Conservation (phyloP, 805 yeast genomes). For the Barnettozyma wickerhamii region DNA sequence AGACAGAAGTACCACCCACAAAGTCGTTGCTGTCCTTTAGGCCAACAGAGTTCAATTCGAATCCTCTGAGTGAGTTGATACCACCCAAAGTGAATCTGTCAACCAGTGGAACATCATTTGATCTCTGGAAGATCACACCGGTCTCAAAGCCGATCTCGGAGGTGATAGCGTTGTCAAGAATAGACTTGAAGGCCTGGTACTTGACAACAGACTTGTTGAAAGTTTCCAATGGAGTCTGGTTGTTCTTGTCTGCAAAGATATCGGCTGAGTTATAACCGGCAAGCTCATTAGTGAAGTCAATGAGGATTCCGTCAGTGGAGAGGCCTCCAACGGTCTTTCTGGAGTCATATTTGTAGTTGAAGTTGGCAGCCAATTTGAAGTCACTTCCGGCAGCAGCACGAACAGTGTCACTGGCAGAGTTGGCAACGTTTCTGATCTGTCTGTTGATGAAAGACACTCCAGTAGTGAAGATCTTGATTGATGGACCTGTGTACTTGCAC, state of each 20-base stretch:
- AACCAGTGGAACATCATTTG: constrained; percentile 46
- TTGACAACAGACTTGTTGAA: constrained; percentile 20
- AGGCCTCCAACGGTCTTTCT: constrained; percentile 38
- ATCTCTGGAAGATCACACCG: constrained; percentile 44
- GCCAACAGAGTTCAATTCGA: constrained; percentile 56
- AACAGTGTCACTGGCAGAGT: constrained; percentile 48
- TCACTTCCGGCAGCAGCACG: constrained; percentile 53
- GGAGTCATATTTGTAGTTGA: constrained; percentile 38
- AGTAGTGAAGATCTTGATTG: constrained; percentile 29
- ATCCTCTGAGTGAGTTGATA: constrained; percentile 55
- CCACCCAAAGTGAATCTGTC: constrained; percentile 81
- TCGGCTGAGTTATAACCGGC: constrained; percentile 26
- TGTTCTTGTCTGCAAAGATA: constrained; percentile 26
- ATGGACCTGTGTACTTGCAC: constrained; percentile 14
- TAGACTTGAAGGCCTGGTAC: constrained; percentile 32
- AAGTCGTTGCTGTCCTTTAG: constrained; percentile 40
- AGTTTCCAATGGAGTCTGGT: constrained; percentile 28
- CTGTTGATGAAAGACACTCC: constrained; percentile 65
- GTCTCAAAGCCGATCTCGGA: constrained; percentile 40
- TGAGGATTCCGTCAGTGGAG: constrained; percentile 41
- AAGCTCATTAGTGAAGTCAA: constrained; percentile 42
- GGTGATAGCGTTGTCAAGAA: constrained; percentile 42
- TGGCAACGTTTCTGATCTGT: constrained; percentile 48
- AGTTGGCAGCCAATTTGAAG: constrained; percentile 48
- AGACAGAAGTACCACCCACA: constrained; percentile 53